These are phyloP conservation scores for Pichia paraexigua DNA, from an alignment of 805 yeast species.

Conservation along the genomic window DNA sequence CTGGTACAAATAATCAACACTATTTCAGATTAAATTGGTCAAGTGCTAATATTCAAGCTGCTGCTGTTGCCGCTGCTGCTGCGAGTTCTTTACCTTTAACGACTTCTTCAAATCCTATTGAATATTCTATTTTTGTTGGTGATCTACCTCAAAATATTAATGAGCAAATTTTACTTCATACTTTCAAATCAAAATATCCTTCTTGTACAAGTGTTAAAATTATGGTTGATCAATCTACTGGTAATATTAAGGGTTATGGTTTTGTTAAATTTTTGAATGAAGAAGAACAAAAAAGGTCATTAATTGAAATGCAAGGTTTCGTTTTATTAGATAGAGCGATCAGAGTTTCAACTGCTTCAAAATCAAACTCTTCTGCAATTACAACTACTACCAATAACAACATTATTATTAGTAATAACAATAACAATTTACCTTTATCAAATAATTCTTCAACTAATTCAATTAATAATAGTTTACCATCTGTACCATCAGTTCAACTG, in stretches of 20 bases:
- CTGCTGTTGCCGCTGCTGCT: constrained; percentile 15
- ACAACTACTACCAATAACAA: not conserved
- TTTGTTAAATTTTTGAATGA: constrained; percentile 70
- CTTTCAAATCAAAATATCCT: constrained; percentile 62
- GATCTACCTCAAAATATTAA: constrained; percentile 70
- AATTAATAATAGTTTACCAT: not conserved
- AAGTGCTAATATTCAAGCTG: constrained; percentile 28
- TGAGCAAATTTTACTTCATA: constrained; percentile 55
- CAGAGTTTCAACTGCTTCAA: constrained; percentile 62
- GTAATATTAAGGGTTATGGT: constrained; percentile 77
- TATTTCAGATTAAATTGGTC: constrained; percentile 77
- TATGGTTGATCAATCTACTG: constrained; percentile 66
- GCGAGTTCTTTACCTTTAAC: constrained; percentile 9
- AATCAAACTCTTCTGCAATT: constrained; percentile 14
- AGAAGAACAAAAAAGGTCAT: constrained; percentile 62
- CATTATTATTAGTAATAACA: not conserved
- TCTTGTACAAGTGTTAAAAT: constrained; percentile 71
- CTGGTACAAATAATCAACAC: constrained; percentile 47
- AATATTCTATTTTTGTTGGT: constrained; percentile 75
- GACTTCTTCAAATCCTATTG: constrained; percentile 22
- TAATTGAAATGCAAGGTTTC: constrained; percentile 76
- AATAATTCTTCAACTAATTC: not conserved
- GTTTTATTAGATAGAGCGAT: constrained; percentile 67
- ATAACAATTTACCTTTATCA: not conserved
- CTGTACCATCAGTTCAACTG: not conserved